Base-by-base conservation (phyloP, 352 stramenopile species). In the Phytophthora sojae region DNA sequence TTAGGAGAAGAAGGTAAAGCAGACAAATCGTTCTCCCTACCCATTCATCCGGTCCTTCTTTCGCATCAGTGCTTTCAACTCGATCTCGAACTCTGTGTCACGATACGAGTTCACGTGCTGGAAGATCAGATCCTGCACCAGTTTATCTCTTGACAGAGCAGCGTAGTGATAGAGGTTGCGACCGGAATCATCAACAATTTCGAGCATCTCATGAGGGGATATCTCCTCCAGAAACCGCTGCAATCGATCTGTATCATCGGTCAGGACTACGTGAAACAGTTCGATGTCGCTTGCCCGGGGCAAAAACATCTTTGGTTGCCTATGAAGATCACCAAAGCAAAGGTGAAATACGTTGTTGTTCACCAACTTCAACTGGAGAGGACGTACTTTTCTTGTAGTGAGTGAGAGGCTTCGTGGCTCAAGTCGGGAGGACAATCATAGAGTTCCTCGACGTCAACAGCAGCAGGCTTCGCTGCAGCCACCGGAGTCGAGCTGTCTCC, bases 131-230 rank as follows among this genome's bases (percentile, higher is more conserved):
- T 76, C 53, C 21, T 63, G 61, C 15, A 73, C 44, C 6, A 11
- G 6, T 6, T 67, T 68, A 9, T 57, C 39, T 11, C 47, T 64
- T 3, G 65, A 79, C n/a, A 90, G 63, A 11, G 73, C 71, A 4
- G 74, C 82, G 55, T 90, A 90, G 58, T 90, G 82, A 26, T 89
- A 90, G 6, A 85, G 51, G 0, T 67, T 76, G 8, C 78, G 76
- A 29, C 71, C 55, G 1, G 56, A 39, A 2, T 39, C 19, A 32
- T 90, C 80, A 6, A 79, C 62, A 25, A 86, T 64, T 3, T 42
- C 23, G 8, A 88, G 44, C 11, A 85, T 50, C 39, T 88, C 61
- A 49, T 64, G 50, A 8, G 80, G 79, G 0, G 71, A 71, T 39
- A 62, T 61, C 4, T 73, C n/a, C 1, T 47, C 6, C 6, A 88